A percentile compares a stretch with the other conserved stretches of the same genome.
phyloP scores from a whole-genome alignment of 1,284 basidiomycete species.

The Sporisorium iseilematis-ciliati region DNA sequence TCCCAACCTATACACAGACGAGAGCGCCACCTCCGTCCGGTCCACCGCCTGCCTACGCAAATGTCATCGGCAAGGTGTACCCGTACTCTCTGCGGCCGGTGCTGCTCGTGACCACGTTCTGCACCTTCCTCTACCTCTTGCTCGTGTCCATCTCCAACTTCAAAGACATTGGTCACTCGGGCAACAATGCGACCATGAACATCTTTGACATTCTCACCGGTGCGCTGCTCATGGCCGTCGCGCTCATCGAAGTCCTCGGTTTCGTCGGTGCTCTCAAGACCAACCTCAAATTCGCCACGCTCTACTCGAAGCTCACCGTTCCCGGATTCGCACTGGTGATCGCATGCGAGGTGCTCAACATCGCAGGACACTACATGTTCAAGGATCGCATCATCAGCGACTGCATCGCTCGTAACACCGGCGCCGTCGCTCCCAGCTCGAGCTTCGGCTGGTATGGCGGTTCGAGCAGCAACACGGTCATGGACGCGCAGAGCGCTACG shows the following conservation, averaged over 20 bases:
- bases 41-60: constrained; percentile 52
- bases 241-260: constrained; percentile 52
- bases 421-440: constrained; percentile 15
- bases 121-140: constrained; percentile 57
- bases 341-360: constrained; percentile 53
- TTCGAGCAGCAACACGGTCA: constrained; percentile 19
- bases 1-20: constrained; percentile 45
- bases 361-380: constrained; percentile 51
- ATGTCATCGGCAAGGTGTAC: constrained; percentile 52
- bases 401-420: constrained; percentile 55
- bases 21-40: constrained; percentile 50
- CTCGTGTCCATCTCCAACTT: constrained; percentile 51
- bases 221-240: constrained; percentile 45
- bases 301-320: constrained; percentile 41
- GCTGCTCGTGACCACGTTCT: constrained; percentile 56
- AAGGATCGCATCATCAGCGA: constrained; percentile 51
- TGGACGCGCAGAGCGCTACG: constrained; percentile 40
- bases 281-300: constrained; percentile 37
- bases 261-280: constrained; percentile 48
- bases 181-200: constrained; percentile 52
- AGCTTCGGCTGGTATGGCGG: constrained; percentile 30
- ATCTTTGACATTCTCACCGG: constrained; percentile 50
- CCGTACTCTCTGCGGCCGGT: constrained; percentile 60
- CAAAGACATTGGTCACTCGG: constrained; percentile 23
- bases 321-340: constrained; percentile 46